These are phyloP conservation scores for Boletus smithii DNA, from an alignment of 1,284 basidiomycete species.

Conservation along the genomic window DNA sequence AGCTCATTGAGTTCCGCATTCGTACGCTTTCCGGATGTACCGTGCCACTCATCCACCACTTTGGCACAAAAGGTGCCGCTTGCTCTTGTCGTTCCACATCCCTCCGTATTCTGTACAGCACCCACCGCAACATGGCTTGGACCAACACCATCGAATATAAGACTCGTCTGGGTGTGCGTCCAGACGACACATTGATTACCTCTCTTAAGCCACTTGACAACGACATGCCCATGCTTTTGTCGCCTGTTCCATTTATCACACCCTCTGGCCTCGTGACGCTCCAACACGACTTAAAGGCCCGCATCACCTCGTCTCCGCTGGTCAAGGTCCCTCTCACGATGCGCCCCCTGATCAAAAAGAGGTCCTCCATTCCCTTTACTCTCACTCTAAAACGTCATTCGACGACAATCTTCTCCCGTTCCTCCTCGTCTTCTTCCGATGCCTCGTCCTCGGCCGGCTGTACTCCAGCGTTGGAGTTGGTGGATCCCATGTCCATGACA, in stretches of 20 bases:
- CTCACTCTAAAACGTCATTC: slow-evolving; percentile 30
- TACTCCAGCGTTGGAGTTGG: slow-evolving; percentile 19
- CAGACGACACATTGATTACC: slow-evolving; percentile 16
- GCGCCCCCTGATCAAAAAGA: slow-evolving; percentile 31
- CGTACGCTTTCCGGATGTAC: slow-evolving; percentile 7
- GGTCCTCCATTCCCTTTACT: slow-evolving; percentile 23
- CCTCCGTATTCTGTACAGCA: slow-evolving; percentile 18
- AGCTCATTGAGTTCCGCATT: slow-evolving; percentile 12
- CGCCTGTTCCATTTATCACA: slow-evolving; percentile 29
- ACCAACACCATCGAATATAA: slow-evolving; percentile 20
- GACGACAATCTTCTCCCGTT: slow-evolving; percentile 24
- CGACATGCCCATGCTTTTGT: slow-evolving; percentile 30
- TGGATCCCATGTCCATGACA: slow-evolving; percentile 17
- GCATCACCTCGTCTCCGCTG: slow-evolving; percentile 24
- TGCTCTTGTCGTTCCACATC: slow-evolving; percentile 6
- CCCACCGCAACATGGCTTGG: slow-evolving; percentile 21
- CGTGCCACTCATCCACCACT: slow-evolving; percentile 13
- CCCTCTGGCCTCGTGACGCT: slow-evolving; percentile 28
- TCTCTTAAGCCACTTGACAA: slow-evolving; percentile 15
- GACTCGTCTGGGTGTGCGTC: slow-evolving; percentile 2
- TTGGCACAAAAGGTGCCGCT: slow-evolving; percentile 20
- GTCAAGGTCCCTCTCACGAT: slow-evolving; percentile 29
- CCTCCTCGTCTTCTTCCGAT: slow-evolving; percentile 18
- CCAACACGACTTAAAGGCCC: slow-evolving; percentile 31
- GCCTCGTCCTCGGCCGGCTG: slow-evolving; percentile 10